A percentile compares a stretch with the other conserved stretches of the same genome.
Evolutionary conservation across 768 basidiomycete species (phyloP).

Genomic region (Pisolithus orientalis): DNA sequence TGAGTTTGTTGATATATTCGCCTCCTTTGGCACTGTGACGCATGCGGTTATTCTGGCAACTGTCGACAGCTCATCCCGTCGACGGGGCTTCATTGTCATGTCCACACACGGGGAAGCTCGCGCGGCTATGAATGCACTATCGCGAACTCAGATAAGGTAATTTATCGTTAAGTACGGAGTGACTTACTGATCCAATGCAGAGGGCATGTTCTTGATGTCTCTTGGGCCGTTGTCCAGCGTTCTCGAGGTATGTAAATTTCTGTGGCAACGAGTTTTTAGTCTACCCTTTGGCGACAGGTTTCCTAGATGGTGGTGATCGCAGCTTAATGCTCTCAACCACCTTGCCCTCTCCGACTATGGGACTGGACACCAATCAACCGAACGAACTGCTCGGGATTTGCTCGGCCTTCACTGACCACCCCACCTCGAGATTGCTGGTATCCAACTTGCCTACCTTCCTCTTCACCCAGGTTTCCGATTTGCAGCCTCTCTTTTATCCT

Average conservation of each 20-base stretch:
- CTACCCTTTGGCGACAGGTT: conserved; percentile 40
- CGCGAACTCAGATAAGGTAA: conserved; percentile 66
- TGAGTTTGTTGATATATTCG: conserved; percentile 59
- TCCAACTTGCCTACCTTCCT: conserved; percentile 59
- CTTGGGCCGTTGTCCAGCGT: conserved; percentile 85
- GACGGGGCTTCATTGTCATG: conserved; percentile 84
- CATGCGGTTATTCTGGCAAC: conserved; percentile 82
- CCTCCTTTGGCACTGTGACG: conserved; percentile 57
- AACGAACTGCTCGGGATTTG: conserved; percentile 26
- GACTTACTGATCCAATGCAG: conserved; percentile 28
- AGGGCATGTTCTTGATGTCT: conserved; percentile 72
- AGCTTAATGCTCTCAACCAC: conserved; percentile 52
- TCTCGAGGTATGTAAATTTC: conserved; percentile 52
- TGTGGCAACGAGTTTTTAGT: conserved; percentile 1
- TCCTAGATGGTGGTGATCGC: conserved; percentile 78
- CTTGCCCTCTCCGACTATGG: conserved; percentile 28
- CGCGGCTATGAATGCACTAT: conserved; percentile 57
- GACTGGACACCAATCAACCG: conserved; percentile 19
- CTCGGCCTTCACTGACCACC: conserved; percentile 29
- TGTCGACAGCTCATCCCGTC: conserved; percentile 75
- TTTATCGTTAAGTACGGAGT: conserved; percentile 7
- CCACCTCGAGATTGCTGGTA: conserved; percentile 53
- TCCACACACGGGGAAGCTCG: conserved; percentile 65
- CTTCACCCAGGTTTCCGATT: conserved; percentile 60
- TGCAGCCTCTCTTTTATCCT: conserved; percentile 69